Base-by-base conservation (phyloP, 164 flowering plant species). In the Protea cynaroides region DNA sequence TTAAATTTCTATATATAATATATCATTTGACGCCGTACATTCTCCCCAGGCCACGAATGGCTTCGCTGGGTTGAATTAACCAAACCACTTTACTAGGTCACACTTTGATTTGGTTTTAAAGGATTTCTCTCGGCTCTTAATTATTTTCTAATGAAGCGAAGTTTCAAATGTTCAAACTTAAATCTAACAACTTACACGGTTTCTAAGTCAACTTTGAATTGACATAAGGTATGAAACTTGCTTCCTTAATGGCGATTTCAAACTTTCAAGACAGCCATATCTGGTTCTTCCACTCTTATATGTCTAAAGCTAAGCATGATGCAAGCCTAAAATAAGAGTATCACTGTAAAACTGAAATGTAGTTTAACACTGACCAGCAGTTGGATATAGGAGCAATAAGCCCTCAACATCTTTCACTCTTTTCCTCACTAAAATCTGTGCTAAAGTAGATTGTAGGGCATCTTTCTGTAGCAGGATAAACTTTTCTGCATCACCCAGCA, bases 401-500 rank as follows among this genome's bases (percentile, higher is more conserved):
- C 83, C 89, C 51, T 80, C 80, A 44, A 83, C 51, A 40, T 60
- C 13, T 73, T 85, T 83, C 68, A 82, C 89, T 69, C 84, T 82
- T 70, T 79, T 81, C 62, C 63, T 81, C 66, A 67, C 81, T 59
- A 86, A 74, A 60, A 89, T 62, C 63, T 62, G 65, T 2, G 87
- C 85, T 19, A 94, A 65, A 75, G 94, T 90, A 22, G 82, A 64
- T 71, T 80, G 80, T 40, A 94, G 53, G 53, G 77, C 75, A 70
- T 68, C 74, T 71, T 81, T 85, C 49, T 61, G 79, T 12, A 62
- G 81, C 64, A 83, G 47, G 37, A 94, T 77, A 76, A 75, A 85
- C 69, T 83, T 79, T 74, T 91, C 99, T 11, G 95, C 90, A 75
- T 75, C 94, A 25, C 97, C 96, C 66, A 47, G 71, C 65, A 77